These are phyloP conservation scores for Rhizomucor miehei DNA, from an alignment of 371 early-diverging fungal species.

Conservation along the genomic window DNA sequence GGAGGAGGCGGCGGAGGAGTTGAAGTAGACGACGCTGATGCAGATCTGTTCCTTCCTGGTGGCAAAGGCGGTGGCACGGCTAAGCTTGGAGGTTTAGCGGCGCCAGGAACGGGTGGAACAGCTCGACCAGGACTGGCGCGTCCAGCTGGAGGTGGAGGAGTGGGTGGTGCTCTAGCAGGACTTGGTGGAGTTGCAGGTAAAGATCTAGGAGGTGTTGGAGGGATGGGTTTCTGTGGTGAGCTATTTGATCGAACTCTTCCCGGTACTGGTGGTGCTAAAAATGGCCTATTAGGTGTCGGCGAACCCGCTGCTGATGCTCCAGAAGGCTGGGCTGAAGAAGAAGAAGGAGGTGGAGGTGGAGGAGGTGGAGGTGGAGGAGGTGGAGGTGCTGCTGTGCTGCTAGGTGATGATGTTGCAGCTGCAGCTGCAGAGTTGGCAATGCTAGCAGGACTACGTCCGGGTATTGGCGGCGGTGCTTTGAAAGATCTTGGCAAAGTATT, in stretches of 20 bases:
- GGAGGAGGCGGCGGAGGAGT: conserved; percentile 13
- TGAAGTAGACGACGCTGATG: conserved; percentile 18
- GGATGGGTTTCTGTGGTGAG: conserved; percentile 41
- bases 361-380: conserved; percentile 23
- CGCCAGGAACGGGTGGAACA: conserved; percentile 7
- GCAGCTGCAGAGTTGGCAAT: too few species aligned
- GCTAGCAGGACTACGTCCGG: conserved; percentile 20
- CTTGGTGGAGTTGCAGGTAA: conserved; percentile 33
- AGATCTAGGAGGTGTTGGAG: conserved; percentile 35
- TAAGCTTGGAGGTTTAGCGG: conserved; percentile 6
- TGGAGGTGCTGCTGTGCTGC: conserved; percentile 7
- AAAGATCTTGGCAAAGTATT: conserved; percentile 37
- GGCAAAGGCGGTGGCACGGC: conserved; percentile 36
- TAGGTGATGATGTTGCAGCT: conserved; percentile 16
- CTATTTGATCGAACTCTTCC: conserved; percentile 41
- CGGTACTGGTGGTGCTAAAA: conserved; percentile 25
- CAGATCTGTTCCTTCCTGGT: conserved; percentile 34
- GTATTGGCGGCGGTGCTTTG: conserved; percentile 41
- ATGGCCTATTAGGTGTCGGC: conserved; percentile 5
- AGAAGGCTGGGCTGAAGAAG: conserved; percentile 21
- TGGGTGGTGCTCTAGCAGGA: conserved; percentile 7
- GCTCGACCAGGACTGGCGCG: conserved; percentile 13
- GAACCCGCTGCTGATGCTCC: too few species aligned
- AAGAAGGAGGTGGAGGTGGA: conserved; percentile 18
- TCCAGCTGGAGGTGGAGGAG: conserved; percentile 13